A percentile compares a stretch with the other conserved stretches of the same genome.
phyloP scores from a whole-genome alignment of 202 grass and related monocot species.

The Miscanthus sacchariflorus region DNA sequence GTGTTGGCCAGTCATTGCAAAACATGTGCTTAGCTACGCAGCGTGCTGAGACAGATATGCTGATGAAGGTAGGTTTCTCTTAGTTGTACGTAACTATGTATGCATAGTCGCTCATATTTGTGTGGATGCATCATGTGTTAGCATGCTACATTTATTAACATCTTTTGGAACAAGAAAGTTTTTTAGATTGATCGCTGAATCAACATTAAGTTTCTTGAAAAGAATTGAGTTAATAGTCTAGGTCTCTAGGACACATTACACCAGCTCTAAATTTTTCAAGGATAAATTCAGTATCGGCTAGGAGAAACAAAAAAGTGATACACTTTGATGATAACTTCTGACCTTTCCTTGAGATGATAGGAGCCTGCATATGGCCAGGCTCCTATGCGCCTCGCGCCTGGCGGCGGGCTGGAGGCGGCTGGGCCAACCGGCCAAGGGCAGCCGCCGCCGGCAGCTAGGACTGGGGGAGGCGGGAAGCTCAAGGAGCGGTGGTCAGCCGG shows the following conservation, averaged over 20 bases:
- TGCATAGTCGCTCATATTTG: not conserved
- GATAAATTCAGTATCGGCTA: not conserved
- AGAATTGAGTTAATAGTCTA: not conserved
- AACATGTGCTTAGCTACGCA: conserved; percentile 50
- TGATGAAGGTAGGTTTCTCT: conserved; percentile 61
- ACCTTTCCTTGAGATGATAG: not conserved
- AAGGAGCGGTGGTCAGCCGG: too few relatives aligned
- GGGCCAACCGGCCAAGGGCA: too few relatives aligned
- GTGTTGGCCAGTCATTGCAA: conserved; percentile 58
- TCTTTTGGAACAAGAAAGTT: not conserved
- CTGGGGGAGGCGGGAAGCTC: too few relatives aligned
- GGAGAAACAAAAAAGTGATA: not conserved
- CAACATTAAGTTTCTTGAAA: conserved; percentile 4
- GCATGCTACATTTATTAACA: not conserved
- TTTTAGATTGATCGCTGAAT: not conserved
- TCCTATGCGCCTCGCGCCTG: too few relatives aligned
- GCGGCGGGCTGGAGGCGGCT: too few relatives aligned
- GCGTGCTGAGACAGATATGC: conserved; percentile 54
- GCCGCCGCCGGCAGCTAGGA: too few relatives aligned
- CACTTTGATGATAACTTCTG: not conserved
- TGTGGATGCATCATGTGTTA: not conserved
- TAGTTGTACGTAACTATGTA: not conserved
- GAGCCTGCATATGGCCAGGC: too few relatives aligned
- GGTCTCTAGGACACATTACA: not conserved
- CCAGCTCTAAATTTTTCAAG: not conserved